Percentiles rank a stretch among this genome's conserved stretches.
These are phyloP conservation scores for Zygoascus ofunaensis DNA, from an alignment of 805 yeast genomes.

Conservation along the genomic window DNA sequence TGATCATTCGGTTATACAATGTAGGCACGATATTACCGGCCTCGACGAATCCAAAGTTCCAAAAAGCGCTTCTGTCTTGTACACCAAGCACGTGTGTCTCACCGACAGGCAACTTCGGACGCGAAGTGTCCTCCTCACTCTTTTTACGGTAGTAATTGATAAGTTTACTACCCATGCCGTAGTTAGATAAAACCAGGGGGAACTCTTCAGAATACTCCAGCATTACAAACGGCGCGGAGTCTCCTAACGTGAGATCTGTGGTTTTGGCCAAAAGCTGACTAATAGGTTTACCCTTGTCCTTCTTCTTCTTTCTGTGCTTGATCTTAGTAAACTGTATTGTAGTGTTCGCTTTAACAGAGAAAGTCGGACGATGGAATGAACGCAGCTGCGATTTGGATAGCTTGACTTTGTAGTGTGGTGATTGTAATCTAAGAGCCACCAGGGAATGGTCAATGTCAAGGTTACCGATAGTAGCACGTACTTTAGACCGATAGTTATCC, in stretches of 20 bases:
- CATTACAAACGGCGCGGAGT: conserved; percentile 64
- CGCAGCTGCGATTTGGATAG: conserved; percentile 60
- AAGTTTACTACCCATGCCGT: conserved; percentile 92
- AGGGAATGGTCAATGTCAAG: conserved; percentile 82
- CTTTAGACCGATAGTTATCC: conserved; percentile 81
- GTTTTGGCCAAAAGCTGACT: conserved; percentile 64
- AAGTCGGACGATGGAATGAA: conserved; percentile 69
- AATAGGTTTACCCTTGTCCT: conserved; percentile 75
- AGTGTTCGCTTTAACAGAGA: conserved; percentile 70
- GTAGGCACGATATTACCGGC: conserved; percentile 93
- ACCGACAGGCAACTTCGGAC: conserved; percentile 85
- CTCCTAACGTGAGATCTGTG: conserved; percentile 74
- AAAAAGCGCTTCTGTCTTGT: conserved; percentile 92
- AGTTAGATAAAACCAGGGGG: conserved; percentile 74
- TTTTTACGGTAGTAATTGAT: conserved; percentile 88
- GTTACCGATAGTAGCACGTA: conserved; percentile 86
- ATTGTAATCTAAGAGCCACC: conserved; percentile 79
- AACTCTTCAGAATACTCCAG: conserved; percentile 87
- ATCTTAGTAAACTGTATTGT: conserved; percentile 65
- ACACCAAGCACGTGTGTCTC: conserved; percentile 95
- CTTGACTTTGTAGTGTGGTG: conserved; percentile 81
- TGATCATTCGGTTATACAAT: conserved; percentile 75
- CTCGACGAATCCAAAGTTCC: conserved; percentile 97
- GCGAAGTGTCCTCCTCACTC: conserved; percentile 64
- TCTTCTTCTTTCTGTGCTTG: conserved; percentile 74